phyloP scores from a whole-genome alignment of 176 grass and related monocot genomes.

The Ananas comosus region DNA sequence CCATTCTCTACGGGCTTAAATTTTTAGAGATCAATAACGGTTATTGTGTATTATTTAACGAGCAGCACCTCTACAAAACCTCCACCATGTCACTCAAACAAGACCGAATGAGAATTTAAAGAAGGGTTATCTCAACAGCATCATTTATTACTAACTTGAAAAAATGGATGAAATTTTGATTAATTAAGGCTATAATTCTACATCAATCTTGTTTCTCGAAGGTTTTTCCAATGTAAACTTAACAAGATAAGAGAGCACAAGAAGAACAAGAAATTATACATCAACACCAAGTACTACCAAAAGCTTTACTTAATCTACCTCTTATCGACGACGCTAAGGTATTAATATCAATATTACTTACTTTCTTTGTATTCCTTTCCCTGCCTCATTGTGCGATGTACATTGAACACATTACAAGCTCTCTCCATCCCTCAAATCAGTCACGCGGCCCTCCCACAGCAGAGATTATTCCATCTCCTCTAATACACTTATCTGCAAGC shows the following conservation, averaged over 20 bases:
- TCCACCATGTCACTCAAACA: no score
- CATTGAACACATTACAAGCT: slow-evolving; percentile 57
- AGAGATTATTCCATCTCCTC: slow-evolving; percentile 48
- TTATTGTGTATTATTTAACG: no score
- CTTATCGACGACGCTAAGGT: not conserved
- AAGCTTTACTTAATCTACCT: not conserved
- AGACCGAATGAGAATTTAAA: not conserved
- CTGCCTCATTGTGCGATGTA: slow-evolving; percentile 27
- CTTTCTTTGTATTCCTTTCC: slow-evolving; percentile 34
- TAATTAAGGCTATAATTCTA: slow-evolving; percentile 1
- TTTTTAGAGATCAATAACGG: no score
- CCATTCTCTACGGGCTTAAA: no score
- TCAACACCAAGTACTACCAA: not conserved
- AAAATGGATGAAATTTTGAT: slow-evolving; percentile 3
- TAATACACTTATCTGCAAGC: slow-evolving; percentile 26
- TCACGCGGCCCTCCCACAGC: slow-evolving; percentile 49
- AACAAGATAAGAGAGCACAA: not conserved
- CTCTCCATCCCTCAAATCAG: slow-evolving; percentile 45
- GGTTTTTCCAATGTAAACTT: not conserved
- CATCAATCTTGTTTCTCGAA: not conserved
- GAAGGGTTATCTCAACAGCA: not conserved
- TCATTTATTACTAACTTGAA: not conserved
- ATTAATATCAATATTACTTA: slow-evolving; percentile 7
- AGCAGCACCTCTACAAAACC: no score
- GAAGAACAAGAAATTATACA: not conserved